These are phyloP conservation scores for Colletotrichum tanaceti DNA, from an alignment of 2,329 filamentous ascomycete genomes.

Conservation along the genomic window DNA sequence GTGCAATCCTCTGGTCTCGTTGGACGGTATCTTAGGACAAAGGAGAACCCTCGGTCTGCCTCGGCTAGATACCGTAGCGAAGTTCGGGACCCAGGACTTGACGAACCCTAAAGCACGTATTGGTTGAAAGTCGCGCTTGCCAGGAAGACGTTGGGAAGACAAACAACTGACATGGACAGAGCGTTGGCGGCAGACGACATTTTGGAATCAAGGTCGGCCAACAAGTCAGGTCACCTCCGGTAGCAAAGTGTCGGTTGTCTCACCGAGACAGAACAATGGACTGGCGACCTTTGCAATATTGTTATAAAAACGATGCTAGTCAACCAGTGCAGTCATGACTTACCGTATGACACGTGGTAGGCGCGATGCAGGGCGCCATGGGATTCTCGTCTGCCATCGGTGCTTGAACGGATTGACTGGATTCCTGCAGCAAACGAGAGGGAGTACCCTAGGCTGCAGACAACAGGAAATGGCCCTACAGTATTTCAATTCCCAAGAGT, in stretches of 20 bases:
- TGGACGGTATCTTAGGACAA: neutral
- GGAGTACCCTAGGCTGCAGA: neutral
- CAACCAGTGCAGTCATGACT: neutral
- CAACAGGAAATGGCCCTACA: constrained; percentile 22
- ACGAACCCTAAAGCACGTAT: constrained; percentile 3
- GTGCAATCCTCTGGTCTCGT: neutral
- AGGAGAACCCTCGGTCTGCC: neutral
- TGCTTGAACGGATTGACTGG: neutral
- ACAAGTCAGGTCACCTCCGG: neutral
- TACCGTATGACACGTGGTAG: constrained; percentile 9
- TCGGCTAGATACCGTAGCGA: neutral
- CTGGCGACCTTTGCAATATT: constrained; percentile 5
- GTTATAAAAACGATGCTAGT: neutral
- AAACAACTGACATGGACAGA: constrained; percentile 12
- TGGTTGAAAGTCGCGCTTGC: constrained; percentile 12
- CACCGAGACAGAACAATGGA: neutral
- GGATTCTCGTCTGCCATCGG: neutral
- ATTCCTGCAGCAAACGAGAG: neutral
- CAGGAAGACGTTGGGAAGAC: constrained; percentile 2
- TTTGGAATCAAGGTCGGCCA: neutral
- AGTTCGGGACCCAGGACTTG: neutral
- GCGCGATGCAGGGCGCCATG: constrained; percentile 14
- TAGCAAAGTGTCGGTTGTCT: neutral
- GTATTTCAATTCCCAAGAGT: constrained; percentile 20
- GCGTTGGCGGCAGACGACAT: constrained; percentile 16